A percentile compares a stretch with the other conserved stretches of the same genome.
These are phyloP conservation scores for Fusarium buxicola DNA, from an alignment of 2,329 filamentous ascomycete genomes.

Conservation along the genomic window DNA sequence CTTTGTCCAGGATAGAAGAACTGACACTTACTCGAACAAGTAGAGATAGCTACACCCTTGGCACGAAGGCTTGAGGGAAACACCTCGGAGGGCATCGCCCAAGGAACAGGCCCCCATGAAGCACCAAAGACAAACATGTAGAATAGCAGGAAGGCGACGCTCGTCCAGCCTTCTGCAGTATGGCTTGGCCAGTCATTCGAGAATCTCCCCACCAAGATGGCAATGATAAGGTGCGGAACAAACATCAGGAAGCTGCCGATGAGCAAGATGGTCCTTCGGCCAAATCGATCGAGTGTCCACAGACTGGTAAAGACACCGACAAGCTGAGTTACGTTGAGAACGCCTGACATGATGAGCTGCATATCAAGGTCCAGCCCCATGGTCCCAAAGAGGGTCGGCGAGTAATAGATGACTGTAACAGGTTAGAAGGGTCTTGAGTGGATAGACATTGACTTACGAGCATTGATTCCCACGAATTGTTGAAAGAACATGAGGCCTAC, in stretches of 20 bases:
- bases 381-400: constrained; percentile 67
- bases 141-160: constrained; percentile 53
- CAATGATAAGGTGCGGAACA: constrained; percentile 44
- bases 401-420: constrained; percentile 71
- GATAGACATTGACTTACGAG: too few relatives aligned
- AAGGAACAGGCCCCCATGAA: constrained; percentile 66
- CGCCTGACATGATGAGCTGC: constrained; percentile 49
- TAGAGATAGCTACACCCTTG: constrained; percentile 71
- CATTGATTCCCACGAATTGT: constrained; percentile 53
- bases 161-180: constrained; percentile 45
- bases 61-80: constrained; percentile 71
- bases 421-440: too few relatives aligned
- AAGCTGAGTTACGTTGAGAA: constrained; percentile 48
- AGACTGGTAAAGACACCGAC: constrained; percentile 57
- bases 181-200: constrained; percentile 42
- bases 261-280: constrained; percentile 44
- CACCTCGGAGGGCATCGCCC: constrained; percentile 65
- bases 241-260: constrained; percentile 45
- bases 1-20: fast-evolving
- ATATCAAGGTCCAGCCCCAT: constrained; percentile 59
- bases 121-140: constrained; percentile 71
- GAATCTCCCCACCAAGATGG: constrained; percentile 44
- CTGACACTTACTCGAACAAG: constrained; percentile 57
- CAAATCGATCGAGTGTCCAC: constrained; percentile 54
- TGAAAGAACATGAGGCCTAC: constrained; percentile 68